Evolutionary conservation across 2,329 filamentous ascomycete species (phyloP), one percentile per base, ranked within the genome.

Genomic region (Alternaria sp.): DNA sequence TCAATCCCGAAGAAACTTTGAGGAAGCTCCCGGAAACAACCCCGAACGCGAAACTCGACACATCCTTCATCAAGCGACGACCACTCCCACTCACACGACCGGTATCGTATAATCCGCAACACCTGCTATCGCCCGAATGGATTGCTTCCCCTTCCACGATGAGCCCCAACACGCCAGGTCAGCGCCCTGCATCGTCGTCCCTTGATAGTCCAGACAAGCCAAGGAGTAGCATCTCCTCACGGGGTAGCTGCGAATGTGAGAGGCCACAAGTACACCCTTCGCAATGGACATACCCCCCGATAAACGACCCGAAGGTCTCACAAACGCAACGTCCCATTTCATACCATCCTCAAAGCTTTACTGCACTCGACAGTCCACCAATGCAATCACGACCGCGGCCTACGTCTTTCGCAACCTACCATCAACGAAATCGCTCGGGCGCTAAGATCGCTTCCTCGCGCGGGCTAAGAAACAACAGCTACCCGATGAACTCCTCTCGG

Each of bases 391-490:
- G 70, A 11, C 62, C 67, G 27, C 68, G 73, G 11, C 73, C 72
- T 20, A 66, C 62, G 12, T 75, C 73, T 1, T 74, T 71, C 60
- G 69, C 67, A 44, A 64, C 67, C 22, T 68, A 68, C 18, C 68
- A 73, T 12, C 60, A 66, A 25, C 66, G 71, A 30, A 64, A 68
- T n/a, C 67, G 73, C 20, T 69, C 70, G 7, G 68, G 65, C 18
- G 67, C 59, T 30, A 74, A 70, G 57, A 74, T 76, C 45, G 73
- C 73, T 2, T 75, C 73, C 4, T 75, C 73, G 7, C 60, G 72
- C 54, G 71, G 71, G 3, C 55, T 71, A 12, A 63, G 69, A 44
- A 62, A 68, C 6, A 71, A 72, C 50, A 73, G 64, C 56, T 69
- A 69, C 25, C 68, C 71, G 10, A 36, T 25, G 1, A 73, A 71